Evolutionary conservation across 1,139 yeast species (phyloP), one percentile per base, ranked within the genome.

Genomic region (Candida freyschussii): DNA sequence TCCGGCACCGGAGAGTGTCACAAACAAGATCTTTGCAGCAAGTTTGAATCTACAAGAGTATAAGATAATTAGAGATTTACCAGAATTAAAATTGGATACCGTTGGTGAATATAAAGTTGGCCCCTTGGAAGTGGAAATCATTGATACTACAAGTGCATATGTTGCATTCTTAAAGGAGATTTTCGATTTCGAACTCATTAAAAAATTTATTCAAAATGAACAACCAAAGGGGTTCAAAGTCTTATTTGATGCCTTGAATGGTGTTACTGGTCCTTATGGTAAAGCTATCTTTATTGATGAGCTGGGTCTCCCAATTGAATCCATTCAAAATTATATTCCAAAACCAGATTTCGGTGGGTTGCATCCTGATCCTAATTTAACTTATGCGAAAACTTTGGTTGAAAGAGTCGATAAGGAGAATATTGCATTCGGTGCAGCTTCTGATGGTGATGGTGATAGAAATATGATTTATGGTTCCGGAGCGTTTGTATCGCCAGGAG

Each of bases 361-460:
- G 50, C 98, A 91, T 60, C 98, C 98, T 13, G 98, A 91, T 62
- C 98, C 98, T 45, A 91, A 91, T 62, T 73, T 91, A 59, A 89
- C 97, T 13, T 93, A 93, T 55, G 98, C 98, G 10, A 77, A 74
- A 45, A 75, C 95, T 11, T 69, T 91, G 45, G 98, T 91, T 18
- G 83, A 77, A 32, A 72, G 75, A 46, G 98, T 91, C 11, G 96
- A 91, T 56, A 58, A 63, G 18, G 82, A 82, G 43, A 65, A 75
- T 39, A 83, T 89, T 47, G 86, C 93, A 7, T 89, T 91, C 60
- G 98, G 98, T 46, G 98, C 98, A 24, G 98, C 98, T 6, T 82
- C 95, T 13, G 98, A 91, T 57, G 98, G 98, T 60, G 98, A 91
- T 56, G 98, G 98, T 59, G 98, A 91, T 60, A 77, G 98, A 64